Base-by-base conservation (phyloP, 2,329 filamentous ascomycete species). In the Botrytis fragariae region DNA sequence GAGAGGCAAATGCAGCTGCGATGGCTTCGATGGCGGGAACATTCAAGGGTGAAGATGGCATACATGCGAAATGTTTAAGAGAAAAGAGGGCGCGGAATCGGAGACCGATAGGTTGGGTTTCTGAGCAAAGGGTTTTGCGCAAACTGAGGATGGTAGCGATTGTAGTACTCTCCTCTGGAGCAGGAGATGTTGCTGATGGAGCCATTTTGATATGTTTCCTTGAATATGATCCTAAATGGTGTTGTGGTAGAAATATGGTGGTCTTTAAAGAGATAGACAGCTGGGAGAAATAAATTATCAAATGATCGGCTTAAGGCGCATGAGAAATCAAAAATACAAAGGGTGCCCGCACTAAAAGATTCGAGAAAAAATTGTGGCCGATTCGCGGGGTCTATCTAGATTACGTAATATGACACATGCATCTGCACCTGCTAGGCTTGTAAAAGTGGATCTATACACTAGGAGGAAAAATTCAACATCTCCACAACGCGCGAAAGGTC, bases 81-180 rank as follows among this genome's bases (percentile, higher is more conserved):
- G 95, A 98, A 86, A 99, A 99, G 78, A 99, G 92, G 61, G 96
- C 95, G 79, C 96, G 94, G 84, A 98, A 99, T 76, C 96, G 94
- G 76, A 93, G 87, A 57, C 95, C 92, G 72, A 99, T 92, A 63
- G 95, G 90, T 75, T 93, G 92, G 22, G 88, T 84, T 85, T 98
- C 96, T 67, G 92, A 92, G 79, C 88, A 91, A 74, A 99, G 90
- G 74, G 91, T 92, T 80, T 92, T 88, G 80, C 94, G 91, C 70
- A 97, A 82, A 48, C 82, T 79, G 61, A 81, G 75, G 74, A 87
- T 81, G 12, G 84, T 84, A 71, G 80, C 77, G 74, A 83, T 81
- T 20, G 69, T 57, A 14, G 63, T 39, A 14, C 42, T 39, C 39
- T 57, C 62, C 42, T 44, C 62, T 37, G 76, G 71, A 62, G 75